Conservation (phyloP, 805 yeast species). For the Cyberlindnera saturnus region DNA sequence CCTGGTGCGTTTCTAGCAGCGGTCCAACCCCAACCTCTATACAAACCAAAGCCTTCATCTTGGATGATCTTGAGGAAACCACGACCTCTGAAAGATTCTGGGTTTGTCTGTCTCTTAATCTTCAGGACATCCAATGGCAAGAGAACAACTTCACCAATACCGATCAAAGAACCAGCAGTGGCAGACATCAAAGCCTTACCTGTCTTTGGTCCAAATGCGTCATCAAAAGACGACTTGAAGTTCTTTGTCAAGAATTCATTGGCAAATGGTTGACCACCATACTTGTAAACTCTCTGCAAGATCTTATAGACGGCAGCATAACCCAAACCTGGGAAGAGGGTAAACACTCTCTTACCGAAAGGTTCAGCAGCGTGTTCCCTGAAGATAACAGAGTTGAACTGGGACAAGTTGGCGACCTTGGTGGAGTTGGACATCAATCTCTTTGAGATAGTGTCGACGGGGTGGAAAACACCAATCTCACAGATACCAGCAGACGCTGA, state of each 20-base stretch:
- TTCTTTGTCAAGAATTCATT: slow-evolving; percentile 82
- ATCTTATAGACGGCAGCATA: slow-evolving; percentile 97
- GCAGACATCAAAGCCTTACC: slow-evolving; percentile 98
- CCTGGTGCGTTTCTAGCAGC: slow-evolving; percentile 99
- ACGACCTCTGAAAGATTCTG: slow-evolving; percentile 99
- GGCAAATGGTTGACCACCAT: slow-evolving; percentile 99
- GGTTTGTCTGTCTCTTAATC: slow-evolving; percentile 98
- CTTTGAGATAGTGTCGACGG: slow-evolving; percentile 96
- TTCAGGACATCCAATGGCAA: slow-evolving; percentile 94
- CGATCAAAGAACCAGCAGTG: slow-evolving; percentile 94
- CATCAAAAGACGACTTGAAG: slow-evolving; percentile 65
- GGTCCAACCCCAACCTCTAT: slow-evolving; percentile 99
- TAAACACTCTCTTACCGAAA: slow-evolving; percentile 61
- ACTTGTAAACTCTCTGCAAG: slow-evolving; percentile 94
- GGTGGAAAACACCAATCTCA: slow-evolving; percentile 96
- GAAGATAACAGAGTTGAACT: slow-evolving; percentile 83
- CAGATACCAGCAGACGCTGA: slow-evolving; percentile 97
- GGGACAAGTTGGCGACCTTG: slow-evolving; percentile 52
- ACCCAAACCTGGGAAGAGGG: slow-evolving; percentile 96
- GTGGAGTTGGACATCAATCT: slow-evolving; percentile 84
- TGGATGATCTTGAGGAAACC: slow-evolving; percentile 80
- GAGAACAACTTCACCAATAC: slow-evolving; percentile 95
- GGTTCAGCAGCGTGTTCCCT: slow-evolving; percentile 72
- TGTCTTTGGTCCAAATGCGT: slow-evolving; percentile 81
- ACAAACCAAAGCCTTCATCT: slow-evolving; percentile 91